Evolutionary conservation across 495 filamentous ascomycete genomes (phyloP).

Genomic region (Umbilicaria muhlenbergii): DNA sequence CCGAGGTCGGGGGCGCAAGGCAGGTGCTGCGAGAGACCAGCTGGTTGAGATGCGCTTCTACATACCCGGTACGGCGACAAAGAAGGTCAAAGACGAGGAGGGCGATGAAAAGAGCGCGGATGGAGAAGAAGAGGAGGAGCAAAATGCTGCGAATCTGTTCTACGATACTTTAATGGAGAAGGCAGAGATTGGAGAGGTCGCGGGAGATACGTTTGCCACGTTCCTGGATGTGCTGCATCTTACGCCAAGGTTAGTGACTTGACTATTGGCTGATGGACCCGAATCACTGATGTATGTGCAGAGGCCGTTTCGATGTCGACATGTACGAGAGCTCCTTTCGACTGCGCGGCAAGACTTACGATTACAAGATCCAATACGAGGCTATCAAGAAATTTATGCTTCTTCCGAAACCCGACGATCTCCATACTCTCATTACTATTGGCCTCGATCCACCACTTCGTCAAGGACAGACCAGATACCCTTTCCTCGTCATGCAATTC

Average conservation of each 20-base stretch:
- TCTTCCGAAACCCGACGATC: slow-evolving; percentile 91
- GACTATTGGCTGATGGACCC: neutral
- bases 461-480: slow-evolving; percentile 95
- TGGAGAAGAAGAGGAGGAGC: slow-evolving; percentile 61
- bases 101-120: slow-evolving; percentile 51
- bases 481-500: slow-evolving; percentile 98
- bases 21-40: slow-evolving; percentile 75
- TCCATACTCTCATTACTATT: slow-evolving; percentile 87
- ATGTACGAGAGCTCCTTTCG: slow-evolving; percentile 99
- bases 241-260: slow-evolving; percentile 61
- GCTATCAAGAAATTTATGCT: slow-evolving; percentile 97
- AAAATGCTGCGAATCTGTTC: slow-evolving; percentile 87
- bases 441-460: slow-evolving; percentile 91
- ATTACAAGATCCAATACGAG: slow-evolving; percentile 99
- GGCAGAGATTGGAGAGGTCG: slow-evolving; percentile 97
- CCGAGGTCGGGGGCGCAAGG: slow-evolving; percentile 70
- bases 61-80: slow-evolving; percentile 79
- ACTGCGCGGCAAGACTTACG: slow-evolving; percentile 96
- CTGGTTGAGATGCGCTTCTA: slow-evolving; percentile 98
- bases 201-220: slow-evolving; percentile 91
- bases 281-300: slow-evolving; percentile 26
- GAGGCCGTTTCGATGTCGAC: slow-evolving; percentile 98
- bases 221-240: slow-evolving; percentile 96
- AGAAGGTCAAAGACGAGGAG: slow-evolving; percentile 65
- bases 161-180: slow-evolving; percentile 97